Evolutionary conservation across 805 yeast genomes (phyloP).

Genomic region (Lachancea kluyveri): DNA sequence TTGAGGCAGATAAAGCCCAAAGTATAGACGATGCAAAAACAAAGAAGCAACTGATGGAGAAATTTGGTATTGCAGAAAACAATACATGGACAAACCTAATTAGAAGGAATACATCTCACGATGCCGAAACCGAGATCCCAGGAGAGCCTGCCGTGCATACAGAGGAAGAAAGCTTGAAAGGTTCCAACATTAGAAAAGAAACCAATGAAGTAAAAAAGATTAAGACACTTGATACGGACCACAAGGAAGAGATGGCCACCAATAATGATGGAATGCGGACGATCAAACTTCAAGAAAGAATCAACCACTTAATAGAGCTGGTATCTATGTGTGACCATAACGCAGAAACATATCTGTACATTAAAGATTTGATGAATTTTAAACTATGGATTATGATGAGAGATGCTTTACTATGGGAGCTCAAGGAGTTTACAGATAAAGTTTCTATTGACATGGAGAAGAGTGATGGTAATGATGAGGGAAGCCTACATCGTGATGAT

Average conservation of each 20-base stretch:
- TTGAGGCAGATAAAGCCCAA: slow-evolving; percentile 6
- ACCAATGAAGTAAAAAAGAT: slow-evolving; percentile 2
- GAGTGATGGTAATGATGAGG: neutral
- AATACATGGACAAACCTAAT: slow-evolving; percentile 30
- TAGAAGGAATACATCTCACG: slow-evolving; percentile 7
- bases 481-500: slow-evolving; percentile 1
- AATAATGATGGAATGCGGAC: slow-evolving; percentile 6
- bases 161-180: slow-evolving; percentile 11
- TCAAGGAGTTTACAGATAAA: slow-evolving; percentile 12
- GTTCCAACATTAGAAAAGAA: slow-evolving; percentile 6
- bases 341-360: slow-evolving; percentile 26
- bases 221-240: neutral
- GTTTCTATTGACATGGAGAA: neutral
- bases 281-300: slow-evolving; percentile 11
- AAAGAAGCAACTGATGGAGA: slow-evolving; percentile 22
- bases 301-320: slow-evolving; percentile 22
- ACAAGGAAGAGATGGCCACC: neutral
- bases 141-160: neutral
- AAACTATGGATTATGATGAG: slow-evolving; percentile 30
- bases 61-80: slow-evolving; percentile 27
- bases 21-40: slow-evolving; percentile 13
- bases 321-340: slow-evolving; percentile 28
- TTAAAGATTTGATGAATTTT: slow-evolving; percentile 27
- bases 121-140: slow-evolving; percentile 1
- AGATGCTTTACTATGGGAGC: slow-evolving; percentile 30